These are phyloP conservation scores for Cryptosporidium xiaoi DNA, from an alignment of 169 alveolate species.

Conservation along the genomic window DNA sequence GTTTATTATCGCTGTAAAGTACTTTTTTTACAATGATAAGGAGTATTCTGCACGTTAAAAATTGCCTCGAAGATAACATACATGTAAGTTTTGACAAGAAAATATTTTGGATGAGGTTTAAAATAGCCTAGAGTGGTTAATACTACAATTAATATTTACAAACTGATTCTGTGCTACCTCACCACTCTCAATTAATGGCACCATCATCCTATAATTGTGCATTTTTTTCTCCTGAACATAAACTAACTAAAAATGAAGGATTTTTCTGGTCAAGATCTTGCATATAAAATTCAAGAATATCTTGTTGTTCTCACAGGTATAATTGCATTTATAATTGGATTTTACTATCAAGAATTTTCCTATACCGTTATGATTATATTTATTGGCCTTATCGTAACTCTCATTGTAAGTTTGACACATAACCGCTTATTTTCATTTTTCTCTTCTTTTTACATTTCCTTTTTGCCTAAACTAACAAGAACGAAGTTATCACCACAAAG, in stretches of 20 bases:
- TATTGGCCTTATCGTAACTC: constrained; percentile 22
- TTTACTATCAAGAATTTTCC: constrained; percentile 27
- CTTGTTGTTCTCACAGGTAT: constrained; percentile 37
- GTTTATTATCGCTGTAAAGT: no score
- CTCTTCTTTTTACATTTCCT: background rate
- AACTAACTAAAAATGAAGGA: constrained; percentile 11
- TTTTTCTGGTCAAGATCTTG: constrained; percentile 61
- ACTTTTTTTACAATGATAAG: no score
- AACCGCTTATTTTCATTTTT: background rate
- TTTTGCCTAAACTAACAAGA: no score
- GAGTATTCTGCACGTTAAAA: constrained; percentile 10
- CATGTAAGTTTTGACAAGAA: constrained; percentile 27
- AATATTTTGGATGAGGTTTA: background rate
- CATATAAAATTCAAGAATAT: constrained; percentile 58
- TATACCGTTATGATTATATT: constrained; percentile 27
- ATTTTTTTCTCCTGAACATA: no score
- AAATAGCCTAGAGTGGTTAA: no score
- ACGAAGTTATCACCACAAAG: no score
- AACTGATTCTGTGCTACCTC: no score
- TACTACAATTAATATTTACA: no score
- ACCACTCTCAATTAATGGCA: no score
- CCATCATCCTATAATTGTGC: no score
- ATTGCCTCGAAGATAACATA: constrained; percentile 49
- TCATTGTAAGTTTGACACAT: constrained; percentile 11
- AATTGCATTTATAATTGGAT: constrained; percentile 39